Evolutionary conservation across 169 alveolate species (phyloP), one percentile per base, ranked within the genome.

Genomic region (Cryptosporidium canis): DNA sequence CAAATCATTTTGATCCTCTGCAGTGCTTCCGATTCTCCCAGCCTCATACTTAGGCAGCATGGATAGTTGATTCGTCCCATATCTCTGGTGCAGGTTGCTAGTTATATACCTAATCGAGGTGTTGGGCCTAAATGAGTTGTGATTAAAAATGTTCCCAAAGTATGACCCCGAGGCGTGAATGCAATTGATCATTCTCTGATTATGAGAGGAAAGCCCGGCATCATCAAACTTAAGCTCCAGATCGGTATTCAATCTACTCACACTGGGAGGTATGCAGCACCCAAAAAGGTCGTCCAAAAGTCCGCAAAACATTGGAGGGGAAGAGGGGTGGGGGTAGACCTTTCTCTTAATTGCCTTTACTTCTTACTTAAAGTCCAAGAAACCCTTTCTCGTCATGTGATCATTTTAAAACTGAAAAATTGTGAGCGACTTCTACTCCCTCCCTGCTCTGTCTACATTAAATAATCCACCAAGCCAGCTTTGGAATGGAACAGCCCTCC

Each of bases 91-190:
- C 27, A 77, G 29, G 27, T 77, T 31, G 27, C 63, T 77, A 27
- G 87, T 58, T 18, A 43, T 58, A 33, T 77, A 77, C 24, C 87
- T 35, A 37, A 77, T 77, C 9, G 87, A 77, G 27, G 35, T 77
- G 39, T 77, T 77, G 14, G 87, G 87, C 16, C 63, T 56, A 29
- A 77, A 77, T 24, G 72, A 51, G 9, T 24, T 51, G 8, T 51
- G 24, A 24, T 51, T 51, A 12, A 24, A 51, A 21, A 18, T 51
- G 24, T 51, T 51, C 24, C 63, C 63, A 51, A 51, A 51, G 18
- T 33, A 51, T 9, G 45, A 0, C 21, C 68, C 68, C 31, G 68
- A 31, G 9, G 6, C 48, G 27, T 61, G 29, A 35, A 61, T 61
- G 33, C 41, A 61, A 9, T 61, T 61, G 12, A 61, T 12, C 41